phyloP scores from a whole-genome alignment of 2,329 filamentous ascomycete species.

The Botrytis tulipae region DNA sequence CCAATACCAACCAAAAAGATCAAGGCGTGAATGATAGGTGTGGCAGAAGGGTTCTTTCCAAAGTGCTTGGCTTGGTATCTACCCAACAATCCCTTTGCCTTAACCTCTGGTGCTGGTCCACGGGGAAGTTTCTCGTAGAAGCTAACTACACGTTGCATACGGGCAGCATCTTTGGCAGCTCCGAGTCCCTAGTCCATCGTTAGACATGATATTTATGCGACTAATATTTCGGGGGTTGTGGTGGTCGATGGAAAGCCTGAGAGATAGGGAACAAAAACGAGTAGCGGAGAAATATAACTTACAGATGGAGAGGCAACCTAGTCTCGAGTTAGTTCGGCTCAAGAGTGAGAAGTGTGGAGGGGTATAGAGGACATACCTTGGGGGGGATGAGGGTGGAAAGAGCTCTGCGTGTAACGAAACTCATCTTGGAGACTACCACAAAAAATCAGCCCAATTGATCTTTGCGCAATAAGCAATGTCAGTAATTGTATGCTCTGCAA shows the following conservation, averaged over 20 bases:
- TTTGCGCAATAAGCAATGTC: neutral
- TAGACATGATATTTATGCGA: neutral
- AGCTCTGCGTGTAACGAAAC: constrained; percentile 84
- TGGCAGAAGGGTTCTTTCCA: constrained; percentile 84
- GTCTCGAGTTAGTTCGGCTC: constrained; percentile 21
- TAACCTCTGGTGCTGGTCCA: constrained; percentile 78
- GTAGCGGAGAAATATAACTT: constrained; percentile 26
- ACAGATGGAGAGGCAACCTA: constrained; percentile 41
- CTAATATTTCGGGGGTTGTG: neutral
- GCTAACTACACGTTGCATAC: constrained; percentile 96
- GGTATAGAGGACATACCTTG: constrained; percentile 65
- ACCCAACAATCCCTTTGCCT: constrained; percentile 78
- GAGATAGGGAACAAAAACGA: neutral
- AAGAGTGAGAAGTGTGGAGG: neutral
- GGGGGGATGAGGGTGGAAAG: constrained; percentile 98
- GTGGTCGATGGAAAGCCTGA: neutral
- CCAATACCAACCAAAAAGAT: constrained; percentile 74
- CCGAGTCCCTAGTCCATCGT: constrained; percentile 71
- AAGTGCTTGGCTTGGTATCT: constrained; percentile 93
- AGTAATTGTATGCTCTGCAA: neutral
- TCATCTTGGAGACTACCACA: constrained; percentile 66
- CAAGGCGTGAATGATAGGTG: constrained; percentile 85
- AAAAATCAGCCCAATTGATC: constrained; percentile 38
- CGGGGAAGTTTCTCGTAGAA: constrained; percentile 99
- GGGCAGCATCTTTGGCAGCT: constrained; percentile 88